These are phyloP conservation scores for Myochromella boudieri DNA, from an alignment of 768 basidiomycete species.

Conservation along the genomic window DNA sequence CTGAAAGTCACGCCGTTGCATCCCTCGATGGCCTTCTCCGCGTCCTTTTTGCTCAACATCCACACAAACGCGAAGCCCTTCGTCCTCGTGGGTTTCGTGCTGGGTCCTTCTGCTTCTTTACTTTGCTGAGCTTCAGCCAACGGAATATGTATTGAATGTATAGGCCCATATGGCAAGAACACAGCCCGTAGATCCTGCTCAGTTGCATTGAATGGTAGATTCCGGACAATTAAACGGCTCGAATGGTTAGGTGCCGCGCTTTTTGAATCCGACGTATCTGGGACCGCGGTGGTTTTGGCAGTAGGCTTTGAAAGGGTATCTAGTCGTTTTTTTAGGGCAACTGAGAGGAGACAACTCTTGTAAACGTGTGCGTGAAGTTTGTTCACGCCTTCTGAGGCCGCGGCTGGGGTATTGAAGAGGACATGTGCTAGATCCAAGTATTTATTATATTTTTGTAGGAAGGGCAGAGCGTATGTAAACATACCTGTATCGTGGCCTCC, in stretches of 20 bases:
- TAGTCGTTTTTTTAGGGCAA: conserved; percentile 82
- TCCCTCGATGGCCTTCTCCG: conserved; percentile 75
- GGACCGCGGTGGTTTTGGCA: conserved; percentile 21
- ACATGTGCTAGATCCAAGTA: conserved; percentile 54
- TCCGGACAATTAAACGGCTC: conserved; percentile 86
- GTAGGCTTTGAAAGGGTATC: conserved; percentile 60
- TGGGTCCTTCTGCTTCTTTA: conserved; percentile 27
- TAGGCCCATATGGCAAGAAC: conserved; percentile 86
- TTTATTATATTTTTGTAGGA: too few relatives aligned
- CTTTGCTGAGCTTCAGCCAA: conserved; percentile 29
- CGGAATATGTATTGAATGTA: conserved; percentile 84
- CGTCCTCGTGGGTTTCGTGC: conserved; percentile 32
- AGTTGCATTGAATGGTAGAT: conserved; percentile 81
- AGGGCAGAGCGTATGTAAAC: background rate
- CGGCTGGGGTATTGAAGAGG: conserved; percentile 64
- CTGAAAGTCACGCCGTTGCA: conserved; percentile 76
- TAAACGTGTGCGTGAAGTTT: conserved; percentile 93
- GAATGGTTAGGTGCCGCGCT: conserved; percentile 59
- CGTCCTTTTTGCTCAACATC: conserved; percentile 85
- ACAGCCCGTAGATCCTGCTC: conserved; percentile 82
- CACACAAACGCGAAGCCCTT: conserved; percentile 95
- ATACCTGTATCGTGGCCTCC: conserved; percentile 51
- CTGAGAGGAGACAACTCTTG: conserved; percentile 86
- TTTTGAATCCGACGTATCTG: conserved; percentile 21
- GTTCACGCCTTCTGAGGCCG: conserved; percentile 68